These are phyloP conservation scores for Dendrobium catenatum DNA, from an alignment of 106 monocot species.

Conservation along the genomic window DNA sequence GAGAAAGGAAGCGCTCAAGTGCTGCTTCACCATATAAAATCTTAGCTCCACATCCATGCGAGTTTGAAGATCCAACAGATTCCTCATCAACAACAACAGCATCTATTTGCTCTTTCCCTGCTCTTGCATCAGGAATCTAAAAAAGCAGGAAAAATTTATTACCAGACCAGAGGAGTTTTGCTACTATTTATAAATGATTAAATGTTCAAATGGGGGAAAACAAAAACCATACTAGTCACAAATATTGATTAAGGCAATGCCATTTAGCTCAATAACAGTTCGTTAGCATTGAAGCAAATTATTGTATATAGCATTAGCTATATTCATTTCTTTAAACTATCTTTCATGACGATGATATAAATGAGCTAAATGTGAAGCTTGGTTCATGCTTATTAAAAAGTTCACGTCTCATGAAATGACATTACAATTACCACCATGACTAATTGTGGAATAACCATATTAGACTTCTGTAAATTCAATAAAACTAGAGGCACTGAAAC, in stretches of 20 bases:
- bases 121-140: slow-evolving; percentile 77
- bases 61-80: slow-evolving; percentile 43
- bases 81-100: slow-evolving; percentile 90
- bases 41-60: slow-evolving; percentile 55
- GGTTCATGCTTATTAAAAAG: no score
- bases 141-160: not conserved
- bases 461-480: no score
- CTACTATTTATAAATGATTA: not conserved
- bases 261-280: not conserved
- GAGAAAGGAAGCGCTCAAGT: slow-evolving; percentile 52
- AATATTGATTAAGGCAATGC: not conserved
- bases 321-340: no score
- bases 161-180: not conserved
- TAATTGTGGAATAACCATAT: no score
- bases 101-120: slow-evolving; percentile 71
- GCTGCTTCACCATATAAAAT: slow-evolving; percentile 69
- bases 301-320: no score
- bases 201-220: not conserved
- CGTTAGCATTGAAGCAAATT: not conserved
- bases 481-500: no score
- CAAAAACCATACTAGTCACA: not conserved
- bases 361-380: no score
- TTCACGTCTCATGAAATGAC: no score
- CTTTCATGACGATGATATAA: no score
- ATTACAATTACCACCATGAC: no score